Evolutionary conservation across 352 stramenopile genomes (phyloP), one percentile per base, ranked within the genome.

Genomic region (Phytophthora sojae): DNA sequence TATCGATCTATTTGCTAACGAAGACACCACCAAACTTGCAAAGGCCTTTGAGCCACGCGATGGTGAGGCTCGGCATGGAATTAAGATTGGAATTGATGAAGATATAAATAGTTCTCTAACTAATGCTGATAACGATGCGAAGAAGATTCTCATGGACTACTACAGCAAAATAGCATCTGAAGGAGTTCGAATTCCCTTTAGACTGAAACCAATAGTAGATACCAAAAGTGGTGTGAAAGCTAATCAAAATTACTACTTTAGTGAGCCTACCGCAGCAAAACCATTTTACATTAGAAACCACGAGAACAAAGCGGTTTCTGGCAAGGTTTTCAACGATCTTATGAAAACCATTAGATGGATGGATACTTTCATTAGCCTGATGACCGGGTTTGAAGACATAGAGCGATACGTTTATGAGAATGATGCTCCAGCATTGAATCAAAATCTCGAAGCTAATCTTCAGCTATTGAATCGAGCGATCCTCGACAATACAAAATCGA

Each of bases 311-410:
- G 7, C 17, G 17, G 58, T 73, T 61, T 73, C 59, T 61, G 58
- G 67, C 19, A 54, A 64, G 21, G 67, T 52, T 32, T 61, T 50
- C 4, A 73, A 61, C 19, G 59, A 54, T 49, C 35, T 73, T 32
- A 69, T 69, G 54, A 59, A 69, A 57, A 66, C 25, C 7, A 74
- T 74, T 52, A 52, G 29, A 62, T 74, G 60, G 61, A 74, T 74
- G 67, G 55, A 66, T 17, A 69, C 67, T 54, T 69, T 74, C 29
- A 62, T 45, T 59, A 47, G 8, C 7, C 39, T 69, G 14, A 52
- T 66, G 4, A 47, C 32, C 9, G 67, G 67, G 7, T 69, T 74
- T 69, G 54, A 74, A 62, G 53, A 69, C n/a, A 26, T 66, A 61
- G 59, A 73, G 17, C 17, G n/a, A 65, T 65, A 73, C 23, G 25